phyloP scores from a whole-genome alignment of 805 yeast species.

The Kazachstania bromeliacearum region DNA sequence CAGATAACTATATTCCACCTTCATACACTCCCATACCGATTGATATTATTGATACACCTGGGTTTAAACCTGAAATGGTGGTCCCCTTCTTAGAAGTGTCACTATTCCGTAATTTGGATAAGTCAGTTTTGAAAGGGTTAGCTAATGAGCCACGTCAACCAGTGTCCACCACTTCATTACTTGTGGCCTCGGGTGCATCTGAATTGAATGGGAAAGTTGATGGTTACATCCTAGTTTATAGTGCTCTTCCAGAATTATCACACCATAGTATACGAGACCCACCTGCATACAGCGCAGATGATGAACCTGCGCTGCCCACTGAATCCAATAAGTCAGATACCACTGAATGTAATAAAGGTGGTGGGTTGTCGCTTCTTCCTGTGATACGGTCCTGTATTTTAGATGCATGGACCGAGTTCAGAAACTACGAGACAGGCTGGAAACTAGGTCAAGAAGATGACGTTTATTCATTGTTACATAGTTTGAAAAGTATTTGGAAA shows the following conservation, averaged over 20 bases:
- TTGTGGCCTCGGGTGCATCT: constrained; percentile 72
- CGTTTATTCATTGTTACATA: constrained; percentile 48
- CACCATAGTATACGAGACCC: constrained; percentile 31
- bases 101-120: constrained; percentile 50
- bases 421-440: constrained; percentile 47
- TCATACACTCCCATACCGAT: constrained; percentile 48
- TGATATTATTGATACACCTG: constrained; percentile 69
- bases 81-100: constrained; percentile 74
- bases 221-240: constrained; percentile 62
- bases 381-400: constrained; percentile 47
- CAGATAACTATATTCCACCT: constrained; percentile 37
- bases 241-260: constrained; percentile 52
- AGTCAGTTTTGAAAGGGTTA: constrained; percentile 48
- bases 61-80: constrained; percentile 53
- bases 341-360: constrained; percentile 11
- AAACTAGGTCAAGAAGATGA: constrained; percentile 60
- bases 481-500: constrained; percentile 51
- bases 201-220: constrained; percentile 69
- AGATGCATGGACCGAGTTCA: constrained; percentile 68
- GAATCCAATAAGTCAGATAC: neutral
- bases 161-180: constrained; percentile 54
- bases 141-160: constrained; percentile 55
- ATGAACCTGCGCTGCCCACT: constrained; percentile 4
- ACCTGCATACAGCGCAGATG: constrained; percentile 40
- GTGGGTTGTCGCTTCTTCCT: constrained; percentile 27